Conservation (phyloP, 2,329 filamentous ascomycete species). For the Magnaporthiopsis poae region DNA sequence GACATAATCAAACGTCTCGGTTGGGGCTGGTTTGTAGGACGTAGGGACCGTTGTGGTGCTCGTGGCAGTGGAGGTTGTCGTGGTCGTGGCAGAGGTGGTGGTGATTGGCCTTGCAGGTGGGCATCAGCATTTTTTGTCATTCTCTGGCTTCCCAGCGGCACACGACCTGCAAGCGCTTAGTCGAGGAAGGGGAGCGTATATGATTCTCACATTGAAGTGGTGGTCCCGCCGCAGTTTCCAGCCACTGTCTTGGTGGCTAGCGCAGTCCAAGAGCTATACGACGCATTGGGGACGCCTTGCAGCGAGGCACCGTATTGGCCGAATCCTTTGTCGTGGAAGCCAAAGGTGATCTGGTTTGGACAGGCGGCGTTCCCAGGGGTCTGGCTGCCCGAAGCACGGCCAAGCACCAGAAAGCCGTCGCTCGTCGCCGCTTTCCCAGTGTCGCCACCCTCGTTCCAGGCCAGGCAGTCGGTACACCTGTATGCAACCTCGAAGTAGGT, state of each 20-base stretch:
- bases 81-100: slow-evolving; percentile 3
- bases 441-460: slow-evolving; percentile 41
- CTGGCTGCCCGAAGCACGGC: slow-evolving; percentile 43
- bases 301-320: slow-evolving; percentile 41
- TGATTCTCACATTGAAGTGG: slow-evolving; percentile 5
- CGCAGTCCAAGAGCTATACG: slow-evolving; percentile 34
- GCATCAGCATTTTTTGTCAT: slow-evolving; percentile 7
- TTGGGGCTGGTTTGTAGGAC: slow-evolving; percentile 7
- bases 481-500: slow-evolving; percentile 56
- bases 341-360: slow-evolving; percentile 34
- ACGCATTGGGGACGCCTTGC: slow-evolving; percentile 27
- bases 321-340: slow-evolving; percentile 45
- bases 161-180: background rate
- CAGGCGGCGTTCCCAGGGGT: slow-evolving; percentile 32
- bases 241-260: slow-evolving; percentile 32
- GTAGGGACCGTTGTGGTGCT: slow-evolving; percentile 3
- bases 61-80: slow-evolving; percentile 15
- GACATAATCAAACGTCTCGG: slow-evolving; percentile 48
- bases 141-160: background rate
- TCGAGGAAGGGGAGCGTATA: background rate
- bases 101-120: slow-evolving; percentile 12
- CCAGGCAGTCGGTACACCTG: slow-evolving; percentile 49
- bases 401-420: slow-evolving; percentile 35
- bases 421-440: slow-evolving; percentile 35
- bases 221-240: slow-evolving; percentile 23